Evolutionary conservation across 805 yeast genomes (phyloP).

Genomic region (Yueomyces sp.): DNA sequence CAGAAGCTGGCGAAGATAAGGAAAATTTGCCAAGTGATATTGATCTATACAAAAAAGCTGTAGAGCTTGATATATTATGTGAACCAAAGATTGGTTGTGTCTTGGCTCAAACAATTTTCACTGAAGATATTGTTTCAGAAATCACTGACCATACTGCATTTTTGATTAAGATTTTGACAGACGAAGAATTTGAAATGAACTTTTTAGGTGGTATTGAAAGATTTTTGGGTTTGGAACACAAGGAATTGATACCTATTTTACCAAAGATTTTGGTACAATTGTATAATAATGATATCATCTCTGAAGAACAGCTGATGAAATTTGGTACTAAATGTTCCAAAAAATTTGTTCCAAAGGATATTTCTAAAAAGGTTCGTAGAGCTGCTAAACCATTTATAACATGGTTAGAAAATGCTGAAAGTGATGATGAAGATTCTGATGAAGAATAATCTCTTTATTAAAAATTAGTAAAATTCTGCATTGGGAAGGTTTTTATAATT

Average conservation of each 20-base stretch:
- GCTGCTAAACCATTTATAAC: conserved; percentile 92
- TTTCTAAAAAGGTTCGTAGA: conserved; percentile 84
- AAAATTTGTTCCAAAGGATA: conserved; percentile 85
- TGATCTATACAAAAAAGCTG: conserved; percentile 83
- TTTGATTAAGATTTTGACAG: conserved; percentile 53
- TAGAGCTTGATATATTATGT: conserved; percentile 57
- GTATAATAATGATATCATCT: conserved; percentile 71
- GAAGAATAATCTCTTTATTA: conserved; percentile 3
- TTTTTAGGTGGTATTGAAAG: conserved; percentile 94
- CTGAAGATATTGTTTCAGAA: conserved; percentile 60
- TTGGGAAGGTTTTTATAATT: no score
- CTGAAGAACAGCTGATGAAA: conserved; percentile 65
- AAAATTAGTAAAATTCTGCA: no score
- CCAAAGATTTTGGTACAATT: conserved; percentile 74
- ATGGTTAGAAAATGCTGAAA: conserved; percentile 93
- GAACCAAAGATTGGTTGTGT: conserved; percentile 78
- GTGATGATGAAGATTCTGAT: conserved; percentile 46
- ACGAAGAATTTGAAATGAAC: conserved; percentile 60
- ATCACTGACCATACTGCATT: conserved; percentile 70
- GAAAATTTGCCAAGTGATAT: conserved; percentile 65
- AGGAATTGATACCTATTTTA: conserved; percentile 51
- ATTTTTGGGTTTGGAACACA: conserved; percentile 70
- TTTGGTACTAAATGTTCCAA: conserved; percentile 89
- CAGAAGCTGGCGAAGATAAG: conserved; percentile 35
- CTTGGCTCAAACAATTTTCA: conserved; percentile 80